phyloP scores from a whole-genome alignment of 108 stramenopile genomes.

The Nitzschia sp. region DNA sequence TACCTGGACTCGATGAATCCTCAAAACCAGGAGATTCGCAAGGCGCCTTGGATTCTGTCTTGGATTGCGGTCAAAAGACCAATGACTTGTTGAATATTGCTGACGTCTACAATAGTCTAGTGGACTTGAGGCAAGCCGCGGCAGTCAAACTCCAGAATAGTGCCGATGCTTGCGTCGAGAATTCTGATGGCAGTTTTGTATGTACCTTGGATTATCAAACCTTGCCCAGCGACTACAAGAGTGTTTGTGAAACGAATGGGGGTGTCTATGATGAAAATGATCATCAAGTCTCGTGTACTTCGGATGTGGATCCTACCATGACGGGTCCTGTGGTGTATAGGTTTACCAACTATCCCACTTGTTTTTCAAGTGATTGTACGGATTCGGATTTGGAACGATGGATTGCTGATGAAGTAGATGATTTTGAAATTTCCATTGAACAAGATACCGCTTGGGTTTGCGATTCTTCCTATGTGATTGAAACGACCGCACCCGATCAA shows the following conservation, averaged over 20 bases:
- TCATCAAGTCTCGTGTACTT: background rate
- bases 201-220: background rate
- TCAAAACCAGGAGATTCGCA: background rate
- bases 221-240: background rate
- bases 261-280: conserved; percentile 2
- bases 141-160: background rate
- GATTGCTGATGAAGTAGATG: background rate
- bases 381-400: background rate
- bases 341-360: conserved; percentile 2
- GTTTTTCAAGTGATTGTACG: background rate
- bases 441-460: background rate
- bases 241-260: background rate
- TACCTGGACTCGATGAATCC: background rate
- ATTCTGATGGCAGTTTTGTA: background rate
- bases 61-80: background rate
- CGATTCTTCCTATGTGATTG: background rate
- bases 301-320: background rate
- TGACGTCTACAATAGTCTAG: background rate
- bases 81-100: background rate
- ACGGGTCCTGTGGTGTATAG: background rate
- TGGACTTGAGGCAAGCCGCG: background rate
- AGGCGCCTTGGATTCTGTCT: background rate
- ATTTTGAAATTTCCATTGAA: background rate
- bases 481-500: background rate
- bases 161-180: background rate